These are phyloP conservation scores for Penicillium sp. DNA, from an alignment of 2,329 filamentous ascomycete species.

Conservation along the genomic window DNA sequence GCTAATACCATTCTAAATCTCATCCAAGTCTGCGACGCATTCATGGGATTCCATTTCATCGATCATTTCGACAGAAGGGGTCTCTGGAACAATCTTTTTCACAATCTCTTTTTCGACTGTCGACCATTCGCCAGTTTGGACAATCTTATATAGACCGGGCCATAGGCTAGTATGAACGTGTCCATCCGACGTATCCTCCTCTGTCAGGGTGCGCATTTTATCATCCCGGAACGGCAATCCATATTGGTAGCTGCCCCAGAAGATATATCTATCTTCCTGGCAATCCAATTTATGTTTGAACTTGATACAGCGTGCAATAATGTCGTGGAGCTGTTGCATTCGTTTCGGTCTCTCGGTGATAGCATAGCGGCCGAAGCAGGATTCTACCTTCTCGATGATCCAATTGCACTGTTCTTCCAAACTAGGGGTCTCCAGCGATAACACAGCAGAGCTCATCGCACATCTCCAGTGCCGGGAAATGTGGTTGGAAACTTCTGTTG, in stretches of 20 bases:
- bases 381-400: conserved; percentile 1
- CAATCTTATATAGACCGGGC: conserved; percentile 11
- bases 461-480: conserved; percentile 19
- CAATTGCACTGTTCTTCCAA: background rate
- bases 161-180: conserved; percentile 11
- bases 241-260: conserved; percentile 8
- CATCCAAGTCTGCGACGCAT: background rate
- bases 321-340: background rate
- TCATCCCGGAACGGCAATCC: background rate
- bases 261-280: conserved; percentile 14
- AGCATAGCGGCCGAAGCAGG: background rate
- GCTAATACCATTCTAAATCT: background rate
- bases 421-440: background rate
- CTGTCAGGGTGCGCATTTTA: conserved; percentile 4
- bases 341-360: background rate
- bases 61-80: background rate
- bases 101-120: conserved; percentile 13
- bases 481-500: conserved; percentile 7
- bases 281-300: conserved; percentile 22
- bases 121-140: background rate
- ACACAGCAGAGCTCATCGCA: conserved; percentile 15
- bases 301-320: conserved; percentile 12
- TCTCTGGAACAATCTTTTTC: background rate
- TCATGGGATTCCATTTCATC: background rate
- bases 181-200: background rate